These are phyloP conservation scores for Kluyveromyces wickerhamii DNA, from an alignment of 805 yeast genomes.

Conservation along the genomic window DNA sequence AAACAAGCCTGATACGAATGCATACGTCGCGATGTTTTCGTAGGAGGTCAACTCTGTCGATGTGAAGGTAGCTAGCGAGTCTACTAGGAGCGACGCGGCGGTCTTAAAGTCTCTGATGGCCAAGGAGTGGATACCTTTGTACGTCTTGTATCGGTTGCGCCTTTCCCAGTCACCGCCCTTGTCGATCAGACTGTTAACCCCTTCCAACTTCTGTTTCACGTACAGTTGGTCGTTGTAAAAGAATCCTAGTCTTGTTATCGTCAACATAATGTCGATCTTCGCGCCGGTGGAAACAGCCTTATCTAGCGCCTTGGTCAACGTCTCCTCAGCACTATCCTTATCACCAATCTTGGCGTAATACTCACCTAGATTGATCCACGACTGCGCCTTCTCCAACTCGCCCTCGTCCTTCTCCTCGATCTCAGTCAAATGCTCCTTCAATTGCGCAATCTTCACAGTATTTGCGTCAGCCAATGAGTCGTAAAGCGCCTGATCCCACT, in stretches of 20 bases:
- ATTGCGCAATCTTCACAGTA: conserved; percentile 41
- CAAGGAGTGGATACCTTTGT: conserved; percentile 74
- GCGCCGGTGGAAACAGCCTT: conserved; percentile 80
- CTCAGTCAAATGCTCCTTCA: conserved; percentile 38
- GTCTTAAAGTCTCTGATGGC: conserved; percentile 80
- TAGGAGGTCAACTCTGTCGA: conserved; percentile 84
- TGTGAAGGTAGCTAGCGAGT: conserved; percentile 90
- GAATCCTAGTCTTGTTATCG: conserved; percentile 82
- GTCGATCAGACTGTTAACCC: conserved; percentile 68
- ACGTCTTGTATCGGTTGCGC: conserved; percentile 88
- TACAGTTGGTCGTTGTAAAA: conserved; percentile 72
- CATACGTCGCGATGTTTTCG: conserved; percentile 82
- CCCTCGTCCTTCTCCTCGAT: conserved; percentile 67
- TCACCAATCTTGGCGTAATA: conserved; percentile 84
- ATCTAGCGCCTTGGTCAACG: conserved; percentile 65
- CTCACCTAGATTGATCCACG: conserved; percentile 77
- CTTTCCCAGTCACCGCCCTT: conserved; percentile 99
- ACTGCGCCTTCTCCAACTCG: conserved; percentile 69
- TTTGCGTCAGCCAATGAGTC: conserved; percentile 44
- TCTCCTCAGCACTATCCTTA: conserved; percentile 54
- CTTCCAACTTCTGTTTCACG: conserved; percentile 65
- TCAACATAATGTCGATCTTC: conserved; percentile 77
- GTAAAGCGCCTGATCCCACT: conserved; percentile 57
- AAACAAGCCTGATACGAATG: conserved; percentile 81
- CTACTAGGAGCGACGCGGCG: conserved; percentile 79